Conservation (phyloP, 1,284 basidiomycete species). For the Heliocybe sulcata region DNA sequence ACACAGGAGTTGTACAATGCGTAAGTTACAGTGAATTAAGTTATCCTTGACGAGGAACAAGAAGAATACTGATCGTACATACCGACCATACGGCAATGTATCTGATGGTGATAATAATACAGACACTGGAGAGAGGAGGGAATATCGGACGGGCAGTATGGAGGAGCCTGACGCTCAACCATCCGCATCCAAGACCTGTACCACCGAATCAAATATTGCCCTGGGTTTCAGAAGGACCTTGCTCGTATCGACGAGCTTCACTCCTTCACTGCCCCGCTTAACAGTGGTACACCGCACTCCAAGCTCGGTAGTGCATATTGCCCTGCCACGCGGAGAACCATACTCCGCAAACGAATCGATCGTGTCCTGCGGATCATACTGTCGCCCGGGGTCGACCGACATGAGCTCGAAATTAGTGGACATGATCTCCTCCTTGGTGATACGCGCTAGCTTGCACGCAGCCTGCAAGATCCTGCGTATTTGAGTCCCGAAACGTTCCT, state of each 20-base stretch:
- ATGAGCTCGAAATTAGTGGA: not conserved
- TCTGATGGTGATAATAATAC: not conserved
- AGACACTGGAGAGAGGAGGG: too few species aligned
- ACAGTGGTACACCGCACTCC: constrained; percentile 20
- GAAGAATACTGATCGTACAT: not conserved
- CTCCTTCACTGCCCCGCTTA: constrained; percentile 8
- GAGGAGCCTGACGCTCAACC: not conserved
- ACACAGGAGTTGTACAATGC: too few species aligned
- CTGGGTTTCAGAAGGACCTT: constrained; percentile 27
- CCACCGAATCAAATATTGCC: constrained; percentile 21
- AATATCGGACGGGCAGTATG: too few species aligned
- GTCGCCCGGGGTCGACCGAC: not conserved
- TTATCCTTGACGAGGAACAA: not conserved
- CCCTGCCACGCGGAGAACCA: constrained; percentile 10
- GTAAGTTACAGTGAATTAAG: not conserved
- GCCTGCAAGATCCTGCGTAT: not conserved
- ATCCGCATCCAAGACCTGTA: not conserved
- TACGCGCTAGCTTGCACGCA: not conserved
- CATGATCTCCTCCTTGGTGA: not conserved
- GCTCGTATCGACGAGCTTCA: constrained; percentile 4
- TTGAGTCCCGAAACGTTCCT: not conserved
- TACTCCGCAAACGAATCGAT: constrained; percentile 2
- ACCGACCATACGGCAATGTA: not conserved
- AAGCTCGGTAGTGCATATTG: constrained; percentile 28
- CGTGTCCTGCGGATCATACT: constrained; percentile 1